Evolutionary conservation across 2,329 filamentous ascomycete species (phyloP), one percentile per base, ranked within the genome.

Genomic region (Claviceps monticola): DNA sequence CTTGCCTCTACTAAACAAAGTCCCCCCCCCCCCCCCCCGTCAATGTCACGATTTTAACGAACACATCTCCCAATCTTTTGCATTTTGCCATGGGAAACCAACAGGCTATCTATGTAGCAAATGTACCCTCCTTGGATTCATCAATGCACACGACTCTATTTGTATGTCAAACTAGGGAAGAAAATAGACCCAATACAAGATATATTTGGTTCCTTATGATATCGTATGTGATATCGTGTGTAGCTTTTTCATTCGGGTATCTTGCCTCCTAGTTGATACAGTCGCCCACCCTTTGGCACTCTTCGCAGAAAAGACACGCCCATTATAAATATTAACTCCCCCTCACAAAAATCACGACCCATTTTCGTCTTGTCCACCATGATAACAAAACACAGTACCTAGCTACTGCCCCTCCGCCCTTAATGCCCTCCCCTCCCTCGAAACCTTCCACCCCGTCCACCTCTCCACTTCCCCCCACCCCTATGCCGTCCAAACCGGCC

Each of bases 381-480:
- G 8, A 11, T 11, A 34, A 11, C 9, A 34, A 34, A 11, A 4
- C 29, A 34, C 29, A 11, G 9, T 11, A 11, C 29, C 29, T 11
- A 34, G 29, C 29, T 41, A 26, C 13, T 29, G 13, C 13, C 36
- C 19, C 13, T 43, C 14, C 16, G 5, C 8, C 14, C 41, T 51
- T 23, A 43, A 39, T 52, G 37, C 17, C 42, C 42, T n/a, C 44
- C 53, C 41, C 53, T 38, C 38, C 52, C 50, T 50, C 68, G 63
- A 50, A 66, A 71, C 26, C 68, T 60, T 46, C 64, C 58, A 13
- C 59, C 59, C 8, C 65, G 57, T 13, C 64, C 62, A 14, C 66
- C 66, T 51, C 67, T 62, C 66, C 68, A 69, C 55, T 68, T 66
- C 42, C 66, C 64, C 16, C 67, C 64, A 37, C 68, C 64, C 45